Evolutionary conservation across 2,329 filamentous ascomycete species (phyloP), one percentile per base, ranked within the genome.

Genomic region (Harringtonia aguacate): DNA sequence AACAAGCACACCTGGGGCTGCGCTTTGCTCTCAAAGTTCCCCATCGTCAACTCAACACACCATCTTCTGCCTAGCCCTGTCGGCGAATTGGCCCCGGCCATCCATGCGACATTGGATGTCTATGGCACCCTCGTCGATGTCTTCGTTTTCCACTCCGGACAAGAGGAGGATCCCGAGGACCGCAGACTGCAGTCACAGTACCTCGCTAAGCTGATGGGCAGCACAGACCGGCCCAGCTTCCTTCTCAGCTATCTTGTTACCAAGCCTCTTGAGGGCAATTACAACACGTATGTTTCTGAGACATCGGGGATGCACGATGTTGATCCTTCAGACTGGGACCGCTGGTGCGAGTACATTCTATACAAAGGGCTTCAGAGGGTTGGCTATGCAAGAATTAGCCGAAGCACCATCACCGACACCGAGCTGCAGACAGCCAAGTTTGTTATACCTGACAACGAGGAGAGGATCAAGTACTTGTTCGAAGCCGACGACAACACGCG

Each of bases 1-100:
- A 95, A 98, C 74, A 98, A 97, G 68, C 92, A 98, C 67, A 98
- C 92, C 0, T 98, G 92, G 92, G 92, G 92, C 41, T 79, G 83
- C 10, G 92, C 89, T 20, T 72, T 98, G 36, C 74, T 98, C 4
- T 95, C 88, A 55, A 97, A 97, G 59, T 98, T 97, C 69, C 92
- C 92, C 4, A 98, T 98, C 56, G 64, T 98, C 48, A 95, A 97
- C 66, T 95, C 87, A 2, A 95, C 89, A 20, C 92, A 98, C 60
- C 92, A 98, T 56, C 77, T 98, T 13, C 76, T 97, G 5, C 92
- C 92, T 15, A 92, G 84, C 14, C 92, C 92, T 0, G 89, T 94
- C 2, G 92, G 92, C 47, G 92, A 98, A 62, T 75, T 98, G 28
- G 92, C 92, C 1, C 92, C 92, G 1, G 90, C 90, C 8, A 97